Percentiles rank a stretch among this genome's conserved stretches.
These are phyloP conservation scores for Kwoniella pini DNA, from an alignment of 768 basidiomycete genomes.

Conservation along the genomic window DNA sequence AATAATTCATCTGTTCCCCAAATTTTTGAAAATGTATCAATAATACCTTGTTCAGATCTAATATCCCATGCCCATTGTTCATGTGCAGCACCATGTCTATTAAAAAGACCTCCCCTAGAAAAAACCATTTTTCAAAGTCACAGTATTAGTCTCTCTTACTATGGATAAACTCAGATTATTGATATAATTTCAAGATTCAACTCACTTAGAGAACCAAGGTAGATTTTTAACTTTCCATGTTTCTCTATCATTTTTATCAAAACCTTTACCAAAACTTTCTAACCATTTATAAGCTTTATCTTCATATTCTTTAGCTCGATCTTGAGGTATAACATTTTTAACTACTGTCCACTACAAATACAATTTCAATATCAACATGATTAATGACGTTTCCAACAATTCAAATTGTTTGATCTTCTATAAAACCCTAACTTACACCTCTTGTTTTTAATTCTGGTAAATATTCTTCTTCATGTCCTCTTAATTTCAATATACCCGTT, in stretches of 20 bases:
- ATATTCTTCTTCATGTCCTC: slow-evolving; percentile 10
- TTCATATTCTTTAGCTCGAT: slow-evolving; percentile 42
- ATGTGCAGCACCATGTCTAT: slow-evolving; percentile 41
- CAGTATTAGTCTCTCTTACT: background rate
- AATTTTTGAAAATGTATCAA: slow-evolving; percentile 50
- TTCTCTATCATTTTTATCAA: slow-evolving; percentile 50
- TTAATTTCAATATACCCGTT: slow-evolving; percentile 16
- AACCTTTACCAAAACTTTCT: slow-evolving; percentile 52
- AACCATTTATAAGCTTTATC: slow-evolving; percentile 47
- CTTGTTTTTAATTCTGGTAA: slow-evolving; percentile 36
- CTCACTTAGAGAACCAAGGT: slow-evolving; percentile 44
- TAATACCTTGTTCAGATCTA: slow-evolving; percentile 42
- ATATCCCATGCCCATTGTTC: slow-evolving; percentile 52
- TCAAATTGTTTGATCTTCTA: background rate
- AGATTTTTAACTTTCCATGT: slow-evolving; percentile 51
- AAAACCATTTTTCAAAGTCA: background rate
- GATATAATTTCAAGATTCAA: background rate
- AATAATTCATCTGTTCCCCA: slow-evolving; percentile 51
- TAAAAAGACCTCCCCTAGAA: slow-evolving; percentile 32
- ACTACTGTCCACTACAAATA: slow-evolving; percentile 38
- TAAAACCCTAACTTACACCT: slow-evolving; percentile 33
- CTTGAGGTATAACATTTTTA: slow-evolving; percentile 34
- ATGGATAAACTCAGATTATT: background rate
- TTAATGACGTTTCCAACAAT: background rate
- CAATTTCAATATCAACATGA: background rate